A percentile compares a stretch with the other conserved stretches of the same genome.
Evolutionary conservation across 2,329 filamentous ascomycete genomes (phyloP).

Genomic region (Exophiala oligosperma): DNA sequence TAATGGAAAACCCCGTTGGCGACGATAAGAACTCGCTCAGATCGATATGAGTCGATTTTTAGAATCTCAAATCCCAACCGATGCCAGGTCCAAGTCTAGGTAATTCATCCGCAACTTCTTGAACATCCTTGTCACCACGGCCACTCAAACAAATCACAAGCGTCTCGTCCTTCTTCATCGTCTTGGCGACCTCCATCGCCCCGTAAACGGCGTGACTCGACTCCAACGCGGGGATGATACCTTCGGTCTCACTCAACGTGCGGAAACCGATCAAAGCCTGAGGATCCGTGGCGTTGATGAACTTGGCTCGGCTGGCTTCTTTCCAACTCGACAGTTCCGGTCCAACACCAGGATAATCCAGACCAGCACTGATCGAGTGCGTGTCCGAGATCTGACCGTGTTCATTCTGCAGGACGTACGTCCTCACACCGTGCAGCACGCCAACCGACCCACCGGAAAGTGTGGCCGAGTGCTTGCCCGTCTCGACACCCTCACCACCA

Average conservation of each 20-base stretch:
- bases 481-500: slow-evolving; percentile 89
- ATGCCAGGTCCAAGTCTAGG: slow-evolving; percentile 87
- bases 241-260: slow-evolving; percentile 81
- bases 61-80: slow-evolving; percentile 65
- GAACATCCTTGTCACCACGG: slow-evolving; percentile 95
- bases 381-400: slow-evolving; percentile 94
- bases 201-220: slow-evolving; percentile 90
- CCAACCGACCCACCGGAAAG: slow-evolving; percentile 84
- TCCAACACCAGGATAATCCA: slow-evolving; percentile 96
- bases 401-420: slow-evolving; percentile 89
- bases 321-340: slow-evolving; percentile 94
- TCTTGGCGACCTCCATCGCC: slow-evolving; percentile 86
- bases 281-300: slow-evolving; percentile 87
- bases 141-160: slow-evolving; percentile 93
- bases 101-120: slow-evolving; percentile 94
- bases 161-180: slow-evolving; percentile 78
- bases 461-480: slow-evolving; percentile 81
- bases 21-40: too few species aligned
- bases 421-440: slow-evolving; percentile 92
- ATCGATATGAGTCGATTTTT: slow-evolving; percentile 13
- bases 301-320: slow-evolving; percentile 80
- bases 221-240: slow-evolving; percentile 95
- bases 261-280: slow-evolving; percentile 87
- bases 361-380: slow-evolving; percentile 91
- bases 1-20: too few species aligned